Evolutionary conservation across 768 basidiomycete species (phyloP), one percentile per base, ranked within the genome.

Genomic region (Hysterangium stoloniferum): DNA sequence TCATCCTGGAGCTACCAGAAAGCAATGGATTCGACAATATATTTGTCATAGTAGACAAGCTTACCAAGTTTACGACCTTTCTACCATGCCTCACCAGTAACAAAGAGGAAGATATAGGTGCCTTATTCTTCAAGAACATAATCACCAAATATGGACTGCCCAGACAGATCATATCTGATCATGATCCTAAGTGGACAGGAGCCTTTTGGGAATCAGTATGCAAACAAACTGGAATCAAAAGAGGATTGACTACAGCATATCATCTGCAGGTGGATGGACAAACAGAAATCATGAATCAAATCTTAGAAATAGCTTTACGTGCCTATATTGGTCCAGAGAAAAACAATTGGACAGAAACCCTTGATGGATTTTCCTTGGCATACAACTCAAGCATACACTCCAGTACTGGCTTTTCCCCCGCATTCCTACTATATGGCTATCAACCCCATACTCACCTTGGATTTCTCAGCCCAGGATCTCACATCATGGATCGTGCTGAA

Each of bases 221-320:
- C 9, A 22, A 42, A 1, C 3, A 32, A 1, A 52, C 66, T n/a
- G 62, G 60, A 0, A n/a, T n/a, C n/a, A n/a, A n/a, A n/a, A n/a
- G n/a, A n/a, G n/a, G n/a, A n/a, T n/a, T n/a, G n/a, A n/a, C 70
- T 1, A 66, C 66, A 0, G 55, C 64, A 0, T 62, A 68, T 41
- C 71, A 72, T 49, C 70, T 68, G 0, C 68, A 72, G 52, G 63
- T 67, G 0, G 64, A 74, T 52, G 66, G 69, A 0, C 66, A 69
- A 29, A n/a, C n/a, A n/a, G n/a, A n/a, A n/a, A n/a, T n/a, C n/a
- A n/a, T n/a, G n/a, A n/a, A n/a, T n/a, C n/a, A 19, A 36, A 43
- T 2, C n/a, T 52, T 9, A 7, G 56, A 45, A 13, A 53, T 62
- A 4, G 52, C 58, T 1, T 37, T 70, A 5, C 52, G 64, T 15